These are phyloP conservation scores for Lactuca sativa DNA, from an alignment of 129 eudicot species.

Conservation along the genomic window DNA sequence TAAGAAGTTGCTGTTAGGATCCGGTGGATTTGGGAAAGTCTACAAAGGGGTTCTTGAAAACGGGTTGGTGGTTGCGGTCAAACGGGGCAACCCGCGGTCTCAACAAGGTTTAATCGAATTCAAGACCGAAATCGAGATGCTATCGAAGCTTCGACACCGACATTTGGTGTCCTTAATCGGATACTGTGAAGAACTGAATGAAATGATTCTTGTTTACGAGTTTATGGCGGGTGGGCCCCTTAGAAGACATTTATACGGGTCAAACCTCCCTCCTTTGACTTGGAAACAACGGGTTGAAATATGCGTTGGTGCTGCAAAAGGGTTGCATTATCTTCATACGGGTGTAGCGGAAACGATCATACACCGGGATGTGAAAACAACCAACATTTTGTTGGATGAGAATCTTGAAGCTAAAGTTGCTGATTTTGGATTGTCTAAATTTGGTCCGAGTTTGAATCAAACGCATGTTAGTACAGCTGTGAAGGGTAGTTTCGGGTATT, in stretches of 20 bases:
- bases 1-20: slow-evolving; percentile 40
- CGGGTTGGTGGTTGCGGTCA: slow-evolving; percentile 46
- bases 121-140: slow-evolving; percentile 53
- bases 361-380: slow-evolving; percentile 56
- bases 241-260: slow-evolving; percentile 50
- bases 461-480: slow-evolving; percentile 60
- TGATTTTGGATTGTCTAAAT: slow-evolving; percentile 51
- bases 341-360: slow-evolving; percentile 49
- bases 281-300: slow-evolving; percentile 54
- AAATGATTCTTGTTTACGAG: slow-evolving; percentile 60
- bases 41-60: slow-evolving; percentile 51
- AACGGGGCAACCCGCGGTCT: slow-evolving; percentile 47
- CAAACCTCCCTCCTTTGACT: slow-evolving; percentile 44
- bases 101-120: slow-evolving; percentile 54
- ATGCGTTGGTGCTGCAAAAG: slow-evolving; percentile 59
- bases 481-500: slow-evolving; percentile 56
- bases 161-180: slow-evolving; percentile 56
- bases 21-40: slow-evolving; percentile 57
- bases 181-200: slow-evolving; percentile 51
- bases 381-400: slow-evolving; percentile 54
- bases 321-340: slow-evolving; percentile 58
- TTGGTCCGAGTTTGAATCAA: slow-evolving; percentile 47
- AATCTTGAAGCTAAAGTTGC: slow-evolving; percentile 54
- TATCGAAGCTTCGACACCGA: slow-evolving; percentile 50
- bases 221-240: slow-evolving; percentile 58